Conservation (phyloP, 2,329 filamentous ascomycete genomes). For the Aaosphaeria arxii region DNA sequence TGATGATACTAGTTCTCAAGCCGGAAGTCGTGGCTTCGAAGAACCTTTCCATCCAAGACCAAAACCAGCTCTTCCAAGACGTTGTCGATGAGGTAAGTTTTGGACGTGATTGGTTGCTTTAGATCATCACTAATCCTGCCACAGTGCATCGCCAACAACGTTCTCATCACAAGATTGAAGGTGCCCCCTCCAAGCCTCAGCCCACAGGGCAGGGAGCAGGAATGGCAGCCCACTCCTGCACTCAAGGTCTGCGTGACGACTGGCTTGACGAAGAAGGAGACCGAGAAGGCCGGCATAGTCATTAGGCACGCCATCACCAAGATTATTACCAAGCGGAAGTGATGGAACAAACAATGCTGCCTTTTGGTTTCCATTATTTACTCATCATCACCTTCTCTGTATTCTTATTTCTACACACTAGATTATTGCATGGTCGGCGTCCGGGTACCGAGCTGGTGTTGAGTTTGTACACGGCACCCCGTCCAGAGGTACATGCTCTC, state of each 20-base stretch:
- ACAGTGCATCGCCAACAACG: constrained; percentile 79
- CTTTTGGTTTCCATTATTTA: no score
- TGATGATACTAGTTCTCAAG: constrained; percentile 82
- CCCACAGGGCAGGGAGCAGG: constrained; percentile 63
- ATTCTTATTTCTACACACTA: no score
- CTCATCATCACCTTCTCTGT: no score
- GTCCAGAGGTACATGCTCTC: no score
- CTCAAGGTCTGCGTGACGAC: constrained; percentile 90
- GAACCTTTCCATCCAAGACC: constrained; percentile 68
- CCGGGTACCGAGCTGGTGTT: no score
- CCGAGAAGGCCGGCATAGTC: constrained; percentile 85
- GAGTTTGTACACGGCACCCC: no score
- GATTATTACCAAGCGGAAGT: constrained; percentile 64
- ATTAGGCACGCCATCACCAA: constrained; percentile 94
- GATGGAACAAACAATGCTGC: not conserved
- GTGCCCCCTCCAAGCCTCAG: constrained; percentile 61
- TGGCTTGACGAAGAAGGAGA: constrained; percentile 87
- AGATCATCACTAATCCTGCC: constrained; percentile 10
- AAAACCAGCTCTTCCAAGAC: constrained; percentile 82
- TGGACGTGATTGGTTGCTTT: not conserved
- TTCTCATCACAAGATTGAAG: constrained; percentile 86
- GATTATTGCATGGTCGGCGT: no score
- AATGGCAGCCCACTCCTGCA: constrained; percentile 70
- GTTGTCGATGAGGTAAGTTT: constrained; percentile 86
- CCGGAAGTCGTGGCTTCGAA: constrained; percentile 73